Evolutionary conservation across 345 rosid species (phyloP), one percentile per base, ranked within the genome.

Genomic region (Boechera divaricarpa): DNA sequence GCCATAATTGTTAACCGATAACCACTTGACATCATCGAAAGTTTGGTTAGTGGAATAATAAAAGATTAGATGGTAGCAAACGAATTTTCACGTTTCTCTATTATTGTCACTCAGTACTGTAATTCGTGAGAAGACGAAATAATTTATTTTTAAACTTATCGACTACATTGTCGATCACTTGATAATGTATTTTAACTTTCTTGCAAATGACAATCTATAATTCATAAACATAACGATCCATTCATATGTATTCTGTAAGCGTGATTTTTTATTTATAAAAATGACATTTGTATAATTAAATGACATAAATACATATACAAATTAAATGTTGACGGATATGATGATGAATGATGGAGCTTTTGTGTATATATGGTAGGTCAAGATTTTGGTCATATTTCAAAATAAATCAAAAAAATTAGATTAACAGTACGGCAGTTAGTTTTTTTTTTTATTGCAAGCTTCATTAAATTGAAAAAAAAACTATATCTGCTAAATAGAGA

Each of bases 11-110:
- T 15, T 47, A 70, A 16, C 61, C 38, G 72, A 77, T 71, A 71
- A 71, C 44, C 38, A 71, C 67, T 64, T 57, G 77, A 71, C 77
- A 71, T 70, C 67, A 77, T 57, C 55, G 45, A 36, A 54, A 35
- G 31, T 26, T 63, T 11, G 39, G 57, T 21, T 75, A 53, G 70
- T 69, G 51, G 70, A 68, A 32, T 41, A 18, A 68, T 62, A 21
- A 32, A 62, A 42, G 12, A 58, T 59, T 29, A 51, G 31, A 67
- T 10, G 24, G 0, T 52, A 45, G 42, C 16, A 44, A 67, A 59
- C 62, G 35, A 28, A 39, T 39, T 12, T 39, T 61, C 61, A 56
- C 47, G 67, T 29, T 66, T 58, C 53, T 55, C 66, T 33, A 32
- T 47, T 41, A 39, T 63, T 33, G 29, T 66, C 67, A 66, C 28